These are phyloP conservation scores for Mycena crocata DNA, from an alignment of 768 basidiomycete genomes.

Conservation along the genomic window DNA sequence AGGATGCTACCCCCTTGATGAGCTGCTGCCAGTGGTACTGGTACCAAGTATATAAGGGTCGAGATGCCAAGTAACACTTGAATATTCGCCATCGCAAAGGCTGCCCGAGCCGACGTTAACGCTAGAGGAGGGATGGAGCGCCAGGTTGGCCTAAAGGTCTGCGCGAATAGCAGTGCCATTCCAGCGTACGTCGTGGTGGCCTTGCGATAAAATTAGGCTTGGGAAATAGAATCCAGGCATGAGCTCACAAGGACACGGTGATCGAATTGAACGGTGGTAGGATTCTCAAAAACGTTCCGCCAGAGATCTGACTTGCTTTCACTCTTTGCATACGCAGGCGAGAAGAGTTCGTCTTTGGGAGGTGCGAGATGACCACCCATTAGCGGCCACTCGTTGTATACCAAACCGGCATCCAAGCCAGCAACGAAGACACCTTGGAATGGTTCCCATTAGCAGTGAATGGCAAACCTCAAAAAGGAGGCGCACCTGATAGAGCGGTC, in stretches of 20 bases:
- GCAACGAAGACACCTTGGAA: constrained; percentile 94
- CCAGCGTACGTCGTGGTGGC: constrained; percentile 87
- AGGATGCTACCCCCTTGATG: constrained; percentile 97
- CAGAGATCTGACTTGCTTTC: constrained; percentile 82
- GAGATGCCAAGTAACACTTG: constrained; percentile 77
- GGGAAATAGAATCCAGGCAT: not conserved
- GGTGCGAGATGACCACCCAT: constrained; percentile 94
- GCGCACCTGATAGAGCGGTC: constrained; percentile 90
- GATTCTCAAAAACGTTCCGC: constrained; percentile 97
- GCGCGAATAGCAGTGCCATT: constrained; percentile 71
- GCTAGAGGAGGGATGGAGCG: constrained; percentile 78
- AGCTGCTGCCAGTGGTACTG: constrained; percentile 89
- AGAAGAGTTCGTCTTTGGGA: constrained; percentile 85
- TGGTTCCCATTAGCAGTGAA: not conserved
- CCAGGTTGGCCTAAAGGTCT: constrained; percentile 66
- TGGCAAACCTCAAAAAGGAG: not conserved
- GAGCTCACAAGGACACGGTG: constrained; percentile 88
- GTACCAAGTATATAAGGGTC: constrained; percentile 93
- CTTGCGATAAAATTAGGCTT: constrained; percentile 49
- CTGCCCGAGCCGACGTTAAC: constrained; percentile 61
- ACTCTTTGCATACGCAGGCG: constrained; percentile 76
- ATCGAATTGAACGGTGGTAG: constrained; percentile 97
- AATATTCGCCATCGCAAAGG: constrained; percentile 84
- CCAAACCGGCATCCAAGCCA: constrained; percentile 93
- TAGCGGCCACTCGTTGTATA: constrained; percentile 98